phyloP scores from a whole-genome alignment of 2,329 filamentous ascomycete species.

The Cladosporium cucumerinum region DNA sequence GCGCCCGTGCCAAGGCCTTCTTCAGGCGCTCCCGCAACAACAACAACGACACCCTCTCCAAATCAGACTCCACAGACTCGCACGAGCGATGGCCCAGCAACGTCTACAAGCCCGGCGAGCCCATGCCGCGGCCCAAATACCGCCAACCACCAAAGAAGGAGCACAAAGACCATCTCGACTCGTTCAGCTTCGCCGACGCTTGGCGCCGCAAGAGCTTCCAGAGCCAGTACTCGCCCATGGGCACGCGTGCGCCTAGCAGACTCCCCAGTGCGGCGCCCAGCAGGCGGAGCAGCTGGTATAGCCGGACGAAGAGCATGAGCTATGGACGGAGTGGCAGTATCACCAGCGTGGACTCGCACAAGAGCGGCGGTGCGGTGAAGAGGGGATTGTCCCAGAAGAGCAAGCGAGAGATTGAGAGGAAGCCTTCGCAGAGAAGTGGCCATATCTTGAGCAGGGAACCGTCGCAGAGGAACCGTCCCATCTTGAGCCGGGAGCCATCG shows the following conservation, averaged over 20 bases:
- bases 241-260: conserved; percentile 43
- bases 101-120: conserved; percentile 51
- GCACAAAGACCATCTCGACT: conserved; percentile 49
- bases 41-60: conserved; percentile 25
- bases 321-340: conserved; percentile 11
- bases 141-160: conserved; percentile 47
- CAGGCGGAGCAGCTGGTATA: conserved; percentile 31
- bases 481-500: background rate
- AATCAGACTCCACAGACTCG: conserved; percentile 28
- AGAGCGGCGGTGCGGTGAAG: conserved; percentile 1
- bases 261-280: conserved; percentile 13
- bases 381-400: conserved; percentile 4
- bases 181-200: conserved; percentile 46
- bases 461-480: background rate
- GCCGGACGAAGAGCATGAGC: conserved; percentile 15
- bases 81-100: conserved; percentile 39
- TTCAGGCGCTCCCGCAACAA: conserved; percentile 35
- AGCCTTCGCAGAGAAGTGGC: conserved; percentile 8
- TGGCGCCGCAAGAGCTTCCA: conserved; percentile 46
- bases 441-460: background rate
- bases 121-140: conserved; percentile 51
- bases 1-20: conserved; percentile 45
- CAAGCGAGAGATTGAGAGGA: background rate
- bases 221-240: conserved; percentile 49
- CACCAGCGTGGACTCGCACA: conserved; percentile 13